These are phyloP conservation scores for Stropharia rugosoannulata DNA, from an alignment of 768 basidiomycete species.

Conservation along the genomic window DNA sequence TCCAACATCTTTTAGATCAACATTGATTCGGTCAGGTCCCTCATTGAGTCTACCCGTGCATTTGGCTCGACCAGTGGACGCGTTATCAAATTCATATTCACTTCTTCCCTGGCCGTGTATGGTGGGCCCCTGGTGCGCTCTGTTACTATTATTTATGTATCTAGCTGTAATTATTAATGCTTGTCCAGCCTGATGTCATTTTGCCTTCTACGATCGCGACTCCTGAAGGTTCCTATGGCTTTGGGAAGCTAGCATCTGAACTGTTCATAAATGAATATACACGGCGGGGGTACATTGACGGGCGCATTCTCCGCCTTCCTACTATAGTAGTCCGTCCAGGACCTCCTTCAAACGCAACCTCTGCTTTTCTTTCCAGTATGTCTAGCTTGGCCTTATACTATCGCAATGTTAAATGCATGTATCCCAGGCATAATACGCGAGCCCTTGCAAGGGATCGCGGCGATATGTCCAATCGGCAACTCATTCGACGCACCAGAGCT, in stretches of 20 bases:
- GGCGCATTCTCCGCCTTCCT: slow-evolving; percentile 58
- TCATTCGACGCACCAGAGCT: slow-evolving; percentile 40
- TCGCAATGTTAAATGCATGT: background rate
- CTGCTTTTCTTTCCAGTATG: slow-evolving; percentile 53
- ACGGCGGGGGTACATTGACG: slow-evolving; percentile 56
- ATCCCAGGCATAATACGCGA: slow-evolving; percentile 50
- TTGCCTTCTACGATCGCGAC: slow-evolving; percentile 48
- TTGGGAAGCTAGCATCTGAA: slow-evolving; percentile 54
- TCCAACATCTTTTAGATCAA: slow-evolving; percentile 39
- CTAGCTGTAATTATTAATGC: background rate
- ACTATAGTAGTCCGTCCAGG: slow-evolving; percentile 60
- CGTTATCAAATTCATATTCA: slow-evolving; percentile 54
- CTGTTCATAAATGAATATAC: slow-evolving; percentile 60
- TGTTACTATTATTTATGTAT: background rate
- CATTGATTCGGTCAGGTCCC: slow-evolving; percentile 50
- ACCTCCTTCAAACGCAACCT: slow-evolving; percentile 51
- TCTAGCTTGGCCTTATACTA: background rate
- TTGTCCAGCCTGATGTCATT: slow-evolving; percentile 38
- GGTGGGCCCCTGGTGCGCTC: slow-evolving; percentile 45
- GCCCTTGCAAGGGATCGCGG: slow-evolving; percentile 48
- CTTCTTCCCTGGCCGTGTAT: slow-evolving; percentile 60
- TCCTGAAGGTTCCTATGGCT: slow-evolving; percentile 58
- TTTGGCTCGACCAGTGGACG: slow-evolving; percentile 18
- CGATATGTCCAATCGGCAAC: slow-evolving; percentile 54
- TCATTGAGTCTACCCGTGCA: slow-evolving; percentile 37